A percentile compares a stretch with the other conserved stretches of the same genome.
Evolutionary conservation across 768 basidiomycete species (phyloP).

Genomic region (Daedalea quercina): DNA sequence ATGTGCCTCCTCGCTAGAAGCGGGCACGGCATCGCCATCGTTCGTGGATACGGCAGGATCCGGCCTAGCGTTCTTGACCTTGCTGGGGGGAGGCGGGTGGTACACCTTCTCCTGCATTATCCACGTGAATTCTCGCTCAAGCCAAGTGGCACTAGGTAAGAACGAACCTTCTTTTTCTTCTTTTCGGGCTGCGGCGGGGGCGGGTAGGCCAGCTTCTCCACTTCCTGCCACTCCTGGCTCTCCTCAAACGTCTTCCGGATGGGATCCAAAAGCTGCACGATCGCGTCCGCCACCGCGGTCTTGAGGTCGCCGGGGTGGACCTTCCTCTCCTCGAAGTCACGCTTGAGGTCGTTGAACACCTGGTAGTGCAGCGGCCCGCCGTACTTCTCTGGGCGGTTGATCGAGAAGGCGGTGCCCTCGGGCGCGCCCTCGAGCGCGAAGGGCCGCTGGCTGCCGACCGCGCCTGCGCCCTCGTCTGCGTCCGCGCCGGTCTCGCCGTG

Average conservation of each 20-base stretch:
- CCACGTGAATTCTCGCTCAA: background rate
- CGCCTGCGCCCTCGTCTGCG: constrained; percentile 37
- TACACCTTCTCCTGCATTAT: constrained; percentile 64
- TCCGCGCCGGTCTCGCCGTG: constrained; percentile 39
- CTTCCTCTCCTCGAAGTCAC: constrained; percentile 67
- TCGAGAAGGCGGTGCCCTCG: constrained; percentile 73
- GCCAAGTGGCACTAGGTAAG: background rate
- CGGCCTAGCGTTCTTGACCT: constrained; percentile 50
- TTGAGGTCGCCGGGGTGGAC: constrained; percentile 93
- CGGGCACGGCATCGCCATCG: background rate
- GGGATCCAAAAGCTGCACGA: constrained; percentile 72
- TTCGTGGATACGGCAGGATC: constrained; percentile 15
- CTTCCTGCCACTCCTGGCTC: constrained; percentile 73
- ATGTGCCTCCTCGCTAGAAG: background rate
- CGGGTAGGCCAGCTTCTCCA: constrained; percentile 81
- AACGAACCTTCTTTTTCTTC: constrained; percentile 49
- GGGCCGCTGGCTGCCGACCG: constrained; percentile 45
- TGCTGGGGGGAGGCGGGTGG: constrained; percentile 78
- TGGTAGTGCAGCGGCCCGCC: constrained; percentile 77
- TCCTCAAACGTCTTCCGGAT: constrained; percentile 72
- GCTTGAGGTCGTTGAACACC: constrained; percentile 57
- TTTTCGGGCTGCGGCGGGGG: constrained; percentile 57
- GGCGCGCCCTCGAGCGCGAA: constrained; percentile 70
- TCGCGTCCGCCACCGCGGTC: constrained; percentile 61
- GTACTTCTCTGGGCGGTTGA: constrained; percentile 71